Base-by-base conservation (phyloP, 192 early-diverging fungal genomes). In the Backusella australiensis region DNA sequence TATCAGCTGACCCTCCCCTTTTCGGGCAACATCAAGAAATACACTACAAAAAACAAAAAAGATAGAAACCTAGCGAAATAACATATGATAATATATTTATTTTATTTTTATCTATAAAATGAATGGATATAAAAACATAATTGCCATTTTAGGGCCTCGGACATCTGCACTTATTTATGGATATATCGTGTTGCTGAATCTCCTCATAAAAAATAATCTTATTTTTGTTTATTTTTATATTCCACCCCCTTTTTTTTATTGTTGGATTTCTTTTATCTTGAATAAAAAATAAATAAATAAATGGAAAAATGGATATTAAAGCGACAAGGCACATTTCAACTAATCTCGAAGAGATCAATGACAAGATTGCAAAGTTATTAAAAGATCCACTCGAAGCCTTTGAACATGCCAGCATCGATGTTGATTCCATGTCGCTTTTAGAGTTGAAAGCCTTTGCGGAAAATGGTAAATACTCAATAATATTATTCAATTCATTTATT, bases 251-350 rank as follows among this genome's bases (percentile, higher is more conserved):
- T 56, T 23, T 23, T 56, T 21, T 56, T 56, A n/a, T 26, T 53
- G 2, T 23, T 53, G 6, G 21, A 2, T n/a, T 53, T 3, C 32
- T 32, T 32, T 32, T 32, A 32, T 32, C n/a, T 53, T n/a, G 19
- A 9, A 56, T 21, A n/a, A 56, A 21, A 56, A 26, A 53, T 8
- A 56, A 56, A 56, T 15, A 52, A 26, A 67, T 14, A 67, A 67
- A 23, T 17, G 12, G 12, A 67, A 29, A 67, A 32, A 78, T 78
- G 77, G 77, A 73, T 19, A 68, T 72, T 7, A 73, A 74, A 74
- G 21, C 66, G 46, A 81, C 80, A 6, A 67, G 72, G 32, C 80
- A 81, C 49, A 77, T 73, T 26, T 81, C 80, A 36, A 77, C 80
- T 15, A 34, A 81, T 49, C 72, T 81, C 23, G 80, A 81, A 35